Base-by-base conservation (phyloP, 345 rosid species). In the Ceriops decandra region DNA sequence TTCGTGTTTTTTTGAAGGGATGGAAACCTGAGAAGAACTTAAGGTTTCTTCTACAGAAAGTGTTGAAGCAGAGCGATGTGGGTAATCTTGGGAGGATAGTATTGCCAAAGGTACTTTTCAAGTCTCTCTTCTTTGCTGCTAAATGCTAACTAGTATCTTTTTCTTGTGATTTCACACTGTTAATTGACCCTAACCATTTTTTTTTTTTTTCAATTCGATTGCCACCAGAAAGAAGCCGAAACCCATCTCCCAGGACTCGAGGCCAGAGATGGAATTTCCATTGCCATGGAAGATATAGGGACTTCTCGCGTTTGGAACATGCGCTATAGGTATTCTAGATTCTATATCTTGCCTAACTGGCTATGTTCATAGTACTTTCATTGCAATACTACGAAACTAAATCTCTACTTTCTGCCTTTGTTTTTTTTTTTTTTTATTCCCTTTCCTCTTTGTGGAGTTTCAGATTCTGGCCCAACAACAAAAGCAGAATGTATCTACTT, bases 401-500 rank as follows among this genome's bases (percentile, higher is more conserved):
- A 75, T 62, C 77, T 26, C 33, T 61, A 57, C 16, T n/a, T 70
- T 28, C 22, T 19, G 10, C 5, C 19, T 42, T 63, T 42, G 47
- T 42, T 30, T 46, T 16, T 56, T 28, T 33, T 33, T 33, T 33
- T 33, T 33, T 32, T 6, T 5, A 0, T 32, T 33, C 6, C 6
- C 33, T 51, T 24, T 24, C 26, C 64, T 68, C 64, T 33, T 71
- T 57, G 65, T 69, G 82, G 89, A 76, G 81, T 78, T 82, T 75
- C 87, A 95, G 99, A 74, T 95, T 95, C 88, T 95, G 99, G 99
- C 99, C 99, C 21, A 95, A 95, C 84, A 95, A 95, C 78, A 95
- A 95, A 81, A 95, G 99, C 87, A 95, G 98, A 88, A 92, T 95
- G 99, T 95, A 95, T 78, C 98, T 95, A 71, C 96, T 95, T 31